These are phyloP conservation scores for Suillus subalutaceus DNA, from an alignment of 768 basidiomycete species.

Conservation along the genomic window DNA sequence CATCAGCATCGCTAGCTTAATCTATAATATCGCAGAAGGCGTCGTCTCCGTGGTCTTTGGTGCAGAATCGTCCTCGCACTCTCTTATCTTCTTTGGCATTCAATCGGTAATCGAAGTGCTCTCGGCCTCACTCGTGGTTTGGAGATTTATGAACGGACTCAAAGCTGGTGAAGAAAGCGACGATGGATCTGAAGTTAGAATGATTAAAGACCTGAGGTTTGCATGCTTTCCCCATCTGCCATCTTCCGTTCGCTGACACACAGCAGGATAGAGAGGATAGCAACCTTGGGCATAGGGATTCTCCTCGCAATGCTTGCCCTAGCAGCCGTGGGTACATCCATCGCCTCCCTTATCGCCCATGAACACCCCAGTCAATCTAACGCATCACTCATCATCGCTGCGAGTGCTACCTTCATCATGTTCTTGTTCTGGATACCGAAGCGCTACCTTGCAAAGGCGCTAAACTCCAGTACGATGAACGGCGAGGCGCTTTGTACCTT, in stretches of 20 bases:
- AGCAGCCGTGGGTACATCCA: slow-evolving; percentile 40
- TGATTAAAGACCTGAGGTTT: slow-evolving; percentile 11
- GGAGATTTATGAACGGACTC: slow-evolving; percentile 42
- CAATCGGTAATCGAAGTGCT: slow-evolving; percentile 51
- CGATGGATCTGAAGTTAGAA: slow-evolving; percentile 18
- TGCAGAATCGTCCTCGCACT: slow-evolving; percentile 44
- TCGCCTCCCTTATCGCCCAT: slow-evolving; percentile 37
- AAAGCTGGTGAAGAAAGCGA: slow-evolving; percentile 37
- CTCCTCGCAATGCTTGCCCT: slow-evolving; percentile 41
- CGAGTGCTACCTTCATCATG: slow-evolving; percentile 41
- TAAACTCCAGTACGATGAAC: slow-evolving; percentile 47
- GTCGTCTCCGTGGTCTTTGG: slow-evolving; percentile 48
- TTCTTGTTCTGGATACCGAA: slow-evolving; percentile 47
- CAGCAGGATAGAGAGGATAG: slow-evolving; percentile 40
- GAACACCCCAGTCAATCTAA: slow-evolving; percentile 42
- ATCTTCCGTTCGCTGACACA: background rate
- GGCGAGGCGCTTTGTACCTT: slow-evolving; percentile 49
- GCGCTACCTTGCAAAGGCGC: slow-evolving; percentile 45
- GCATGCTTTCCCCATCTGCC: background rate
- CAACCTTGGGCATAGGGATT: slow-evolving; percentile 38
- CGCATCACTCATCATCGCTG: slow-evolving; percentile 46
- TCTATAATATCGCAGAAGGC: slow-evolving; percentile 46
- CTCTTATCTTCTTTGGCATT: slow-evolving; percentile 52
- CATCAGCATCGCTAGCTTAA: slow-evolving; percentile 44
- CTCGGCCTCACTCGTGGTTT: slow-evolving; percentile 46